Evolutionary conservation across 768 basidiomycete species (phyloP).

Genomic region (Mycena polygramma): DNA sequence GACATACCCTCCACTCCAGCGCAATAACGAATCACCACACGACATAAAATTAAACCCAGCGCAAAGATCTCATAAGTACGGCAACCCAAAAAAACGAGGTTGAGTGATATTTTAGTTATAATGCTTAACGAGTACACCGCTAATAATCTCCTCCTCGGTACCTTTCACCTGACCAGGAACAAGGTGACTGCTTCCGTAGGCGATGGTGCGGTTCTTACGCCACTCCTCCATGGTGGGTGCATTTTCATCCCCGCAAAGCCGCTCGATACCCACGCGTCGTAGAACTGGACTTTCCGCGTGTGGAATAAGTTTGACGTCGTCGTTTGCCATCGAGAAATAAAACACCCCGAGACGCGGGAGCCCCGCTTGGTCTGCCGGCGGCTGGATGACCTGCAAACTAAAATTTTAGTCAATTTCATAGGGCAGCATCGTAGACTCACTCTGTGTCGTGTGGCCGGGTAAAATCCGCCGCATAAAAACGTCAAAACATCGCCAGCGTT

Average conservation of each 20-base stretch:
- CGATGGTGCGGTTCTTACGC: no score
- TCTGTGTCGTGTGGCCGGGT: conserved; percentile 62
- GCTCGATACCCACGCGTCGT: conserved; percentile 50
- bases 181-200: conserved; percentile 56
- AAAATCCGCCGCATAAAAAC: conserved; percentile 62
- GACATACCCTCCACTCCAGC: no score
- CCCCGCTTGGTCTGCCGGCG: conserved; percentile 59
- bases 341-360: no score
- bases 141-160: conserved; percentile 61
- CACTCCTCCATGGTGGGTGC: conserved; percentile 58
- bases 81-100: no score
- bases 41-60: no score
- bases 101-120: conserved; percentile 50
- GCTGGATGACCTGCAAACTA: conserved; percentile 57
- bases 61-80: no score
- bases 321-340: conserved; percentile 59
- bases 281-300: conserved; percentile 57
- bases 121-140: conserved; percentile 61
- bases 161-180: conserved; percentile 48
- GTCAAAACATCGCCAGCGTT: conserved; percentile 64
- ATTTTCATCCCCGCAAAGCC: conserved; percentile 49
- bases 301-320: conserved; percentile 58
- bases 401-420: neutral
- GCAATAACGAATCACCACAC: no score
- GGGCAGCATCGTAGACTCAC: conserved; percentile 7